Conservation (phyloP, 1,139 yeast species). For the Sugiyamaella neomexicana region DNA sequence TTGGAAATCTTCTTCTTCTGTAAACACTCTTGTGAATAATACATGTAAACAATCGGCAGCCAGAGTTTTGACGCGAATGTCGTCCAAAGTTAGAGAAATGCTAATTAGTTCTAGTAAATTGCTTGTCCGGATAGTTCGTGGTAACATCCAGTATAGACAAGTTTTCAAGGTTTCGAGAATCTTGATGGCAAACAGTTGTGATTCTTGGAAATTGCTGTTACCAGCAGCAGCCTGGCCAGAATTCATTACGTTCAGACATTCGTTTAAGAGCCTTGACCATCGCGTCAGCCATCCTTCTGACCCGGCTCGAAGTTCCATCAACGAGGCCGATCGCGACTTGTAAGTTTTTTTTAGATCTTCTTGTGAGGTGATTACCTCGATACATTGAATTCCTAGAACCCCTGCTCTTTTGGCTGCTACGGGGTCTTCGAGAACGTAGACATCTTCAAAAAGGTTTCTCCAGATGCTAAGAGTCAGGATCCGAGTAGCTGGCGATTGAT, state of each 20-base stretch:
- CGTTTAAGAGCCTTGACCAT: conserved; percentile 69
- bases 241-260: conserved; percentile 35
- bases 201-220: conserved; percentile 30
- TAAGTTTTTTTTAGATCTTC: conserved; percentile 60
- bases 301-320: conserved; percentile 47
- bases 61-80: conserved; percentile 68
- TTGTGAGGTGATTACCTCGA: conserved; percentile 76
- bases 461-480: conserved; percentile 77
- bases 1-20: conserved; percentile 68
- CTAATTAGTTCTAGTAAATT: conserved; percentile 67
- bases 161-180: conserved; percentile 82
- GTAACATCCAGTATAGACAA: conserved; percentile 88
- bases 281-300: conserved; percentile 82
- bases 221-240: conserved; percentile 22
- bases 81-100: conserved; percentile 57
- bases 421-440: conserved; percentile 89
- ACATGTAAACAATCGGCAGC: conserved; percentile 92
- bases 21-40: conserved; percentile 78
- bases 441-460: conserved; percentile 88
- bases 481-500: conserved; percentile 55
- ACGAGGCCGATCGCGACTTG: conserved; percentile 58
- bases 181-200: conserved; percentile 56
- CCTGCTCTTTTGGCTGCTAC: conserved; percentile 78
- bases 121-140: conserved; percentile 66
- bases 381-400: conserved; percentile 78